phyloP scores from a whole-genome alignment of 805 yeast genomes.

The Kodamaea lidongshanica region DNA sequence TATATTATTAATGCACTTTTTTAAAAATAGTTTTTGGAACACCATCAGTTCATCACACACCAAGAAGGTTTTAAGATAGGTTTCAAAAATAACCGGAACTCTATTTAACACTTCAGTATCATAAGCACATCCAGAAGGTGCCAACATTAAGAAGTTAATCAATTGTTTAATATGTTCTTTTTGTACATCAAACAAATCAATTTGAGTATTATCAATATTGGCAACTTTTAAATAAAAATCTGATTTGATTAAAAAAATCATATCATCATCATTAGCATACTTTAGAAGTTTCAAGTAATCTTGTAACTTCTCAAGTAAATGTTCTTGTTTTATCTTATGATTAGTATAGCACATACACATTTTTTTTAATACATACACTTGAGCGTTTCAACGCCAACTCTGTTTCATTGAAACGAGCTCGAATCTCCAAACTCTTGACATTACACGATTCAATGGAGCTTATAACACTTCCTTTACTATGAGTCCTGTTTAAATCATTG shows the following conservation, averaged over 20 bases:
- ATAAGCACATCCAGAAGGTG: background rate
- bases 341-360: too few relatives aligned
- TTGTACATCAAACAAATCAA: conserved; percentile 4
- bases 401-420: too few relatives aligned
- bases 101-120: background rate
- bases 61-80: background rate
- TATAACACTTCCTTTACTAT: too few relatives aligned
- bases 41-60: background rate
- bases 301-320: too few relatives aligned
- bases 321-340: too few relatives aligned
- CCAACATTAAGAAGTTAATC: conserved; percentile 3
- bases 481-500: too few relatives aligned
- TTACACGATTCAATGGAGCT: too few relatives aligned
- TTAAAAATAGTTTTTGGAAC: conserved; percentile 2
- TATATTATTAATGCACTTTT: background rate
- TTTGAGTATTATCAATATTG: background rate
- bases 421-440: too few relatives aligned
- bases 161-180: conserved; percentile 4
- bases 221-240: conserved; percentile 6
- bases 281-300: conserved; percentile 3
- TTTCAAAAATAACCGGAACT: background rate
- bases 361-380: conserved; percentile 1
- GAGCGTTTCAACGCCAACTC: background rate
- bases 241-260: background rate
- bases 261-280: conserved; percentile 1